A percentile compares a stretch with the other conserved stretches of the same genome.
Conservation (phyloP, 169 alveolate species). For the Amoebophrya sp. region DNA sequence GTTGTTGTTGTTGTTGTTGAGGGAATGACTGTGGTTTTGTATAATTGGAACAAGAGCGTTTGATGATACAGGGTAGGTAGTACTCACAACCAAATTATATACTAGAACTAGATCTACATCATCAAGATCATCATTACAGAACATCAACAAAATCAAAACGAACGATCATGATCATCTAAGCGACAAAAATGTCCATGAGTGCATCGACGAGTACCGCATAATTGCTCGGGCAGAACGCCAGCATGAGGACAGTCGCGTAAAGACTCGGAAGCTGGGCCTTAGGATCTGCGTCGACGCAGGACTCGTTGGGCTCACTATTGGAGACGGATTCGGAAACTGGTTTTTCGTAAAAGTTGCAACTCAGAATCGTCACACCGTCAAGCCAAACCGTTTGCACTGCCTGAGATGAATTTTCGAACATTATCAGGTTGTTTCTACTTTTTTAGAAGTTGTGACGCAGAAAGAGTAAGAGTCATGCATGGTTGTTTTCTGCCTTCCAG, state of each 20-base stretch:
- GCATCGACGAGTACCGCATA: not conserved
- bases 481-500: no score
- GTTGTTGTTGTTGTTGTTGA: no score
- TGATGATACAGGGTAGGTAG: no score
- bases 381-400: not conserved
- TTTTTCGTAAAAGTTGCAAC: conserved; percentile 8
- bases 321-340: not conserved
- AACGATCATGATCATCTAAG: not conserved
- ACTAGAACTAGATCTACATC: no score
- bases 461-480: no score
- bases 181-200: not conserved
- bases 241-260: not conserved
- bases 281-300: not conserved
- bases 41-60: no score
- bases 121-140: not conserved
- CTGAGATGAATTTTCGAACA: no score
- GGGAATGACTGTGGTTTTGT: no score
- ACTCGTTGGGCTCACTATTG: not conserved
- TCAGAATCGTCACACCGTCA: not conserved
- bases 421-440: no score
- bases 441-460: no score
- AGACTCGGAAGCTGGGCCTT: not conserved
- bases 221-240: not conserved
- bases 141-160: not conserved
- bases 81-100: no score